Evolutionary conservation across 2,329 filamentous ascomycete species (phyloP), one percentile per base, ranked within the genome.

Genomic region (Trichoderma atroviride): DNA sequence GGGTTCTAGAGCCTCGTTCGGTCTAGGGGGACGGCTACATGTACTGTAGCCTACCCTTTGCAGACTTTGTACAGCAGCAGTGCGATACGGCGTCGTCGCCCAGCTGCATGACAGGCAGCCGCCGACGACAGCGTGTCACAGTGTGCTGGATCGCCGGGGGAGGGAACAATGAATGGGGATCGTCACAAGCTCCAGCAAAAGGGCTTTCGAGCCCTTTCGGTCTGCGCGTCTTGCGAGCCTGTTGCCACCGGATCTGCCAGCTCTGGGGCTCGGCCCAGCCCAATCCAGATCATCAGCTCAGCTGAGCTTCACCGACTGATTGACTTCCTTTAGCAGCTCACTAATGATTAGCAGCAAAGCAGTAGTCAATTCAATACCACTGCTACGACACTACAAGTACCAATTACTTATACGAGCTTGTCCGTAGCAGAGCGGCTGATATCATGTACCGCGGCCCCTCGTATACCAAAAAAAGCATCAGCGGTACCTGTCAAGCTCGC

Each of bases 1-100:
- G 53, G 60, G 60, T 63, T 43, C 60, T 63, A 29, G 60, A 63
- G 27, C 24, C n/a, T 62, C 31, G 31, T 37, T 53, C 29, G 60
- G 47, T n/a, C 43, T 27, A 53, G 60, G 47, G 60, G 29, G 11
- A 33, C 47, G 43, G 11, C 16, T 19, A 9, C 40, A 27, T 27
- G 27, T 27, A 27, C n/a, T n/a, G 27, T 27, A 27, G 2, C 4
- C 16, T 19, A 9, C 40, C 29, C 27, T 16, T 35, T 31, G 24
- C 40, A 37, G 29, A 19, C 37, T 60, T 9, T 22, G 56, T 59
- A 24, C 56, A 40, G 27, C n/a, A 50, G 47, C 47, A 50, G n/a
- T 9, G n/a, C 47, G 47, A 13, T 50, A 47, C 19, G 31, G 55
- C 7, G 52, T 19, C 52, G 53, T 55, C 52, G 27, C 52, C 53